These are phyloP conservation scores for Pythium chondricola DNA, from an alignment of 352 stramenopile species.

Conservation along the genomic window DNA sequence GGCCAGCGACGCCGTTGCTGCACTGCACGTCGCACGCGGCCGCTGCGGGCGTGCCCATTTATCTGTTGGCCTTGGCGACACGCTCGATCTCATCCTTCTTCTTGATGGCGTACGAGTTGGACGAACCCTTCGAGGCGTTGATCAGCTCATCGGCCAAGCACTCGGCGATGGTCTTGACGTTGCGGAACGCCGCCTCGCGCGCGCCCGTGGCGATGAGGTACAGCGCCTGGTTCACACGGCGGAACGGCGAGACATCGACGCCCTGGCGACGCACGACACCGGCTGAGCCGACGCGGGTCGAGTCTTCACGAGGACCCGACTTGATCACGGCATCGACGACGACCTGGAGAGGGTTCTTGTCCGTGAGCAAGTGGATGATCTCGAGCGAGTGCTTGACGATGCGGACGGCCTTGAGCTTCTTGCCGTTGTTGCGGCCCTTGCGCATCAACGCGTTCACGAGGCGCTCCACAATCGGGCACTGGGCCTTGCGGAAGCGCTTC, in stretches of 20 bases:
- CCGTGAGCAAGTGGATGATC: conserved; percentile 99
- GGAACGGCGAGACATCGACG: conserved; percentile 99
- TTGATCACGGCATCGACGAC: conserved; percentile 89
- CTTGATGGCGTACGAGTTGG: conserved; percentile 99
- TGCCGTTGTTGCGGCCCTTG: conserved; percentile 98
- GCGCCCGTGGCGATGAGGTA: conserved; percentile 98
- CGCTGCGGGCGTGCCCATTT: too few species aligned
- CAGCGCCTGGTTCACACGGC: conserved; percentile 98
- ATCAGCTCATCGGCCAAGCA: conserved; percentile 99
- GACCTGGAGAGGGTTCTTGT: conserved; percentile 99
- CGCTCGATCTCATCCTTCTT: conserved; percentile 99
- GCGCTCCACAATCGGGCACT: conserved; percentile 99
- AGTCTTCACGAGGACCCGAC: conserved; percentile 98
- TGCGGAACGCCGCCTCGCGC: conserved; percentile 98
- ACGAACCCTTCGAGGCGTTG: conserved; percentile 99
- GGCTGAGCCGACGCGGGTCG: conserved; percentile 97
- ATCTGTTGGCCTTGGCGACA: conserved; percentile 99
- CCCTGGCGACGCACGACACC: conserved; percentile 99
- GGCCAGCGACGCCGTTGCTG: background rate
- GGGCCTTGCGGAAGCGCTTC: conserved; percentile 99
- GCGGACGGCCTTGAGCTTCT: conserved; percentile 99
- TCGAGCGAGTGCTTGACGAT: conserved; percentile 99
- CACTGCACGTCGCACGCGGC: too few species aligned
- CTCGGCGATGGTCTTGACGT: conserved; percentile 99
- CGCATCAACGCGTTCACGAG: conserved; percentile 97